These are phyloP conservation scores for Capsicum pubescens DNA, from an alignment of 257 asterid genomes.

Conservation along the genomic window DNA sequence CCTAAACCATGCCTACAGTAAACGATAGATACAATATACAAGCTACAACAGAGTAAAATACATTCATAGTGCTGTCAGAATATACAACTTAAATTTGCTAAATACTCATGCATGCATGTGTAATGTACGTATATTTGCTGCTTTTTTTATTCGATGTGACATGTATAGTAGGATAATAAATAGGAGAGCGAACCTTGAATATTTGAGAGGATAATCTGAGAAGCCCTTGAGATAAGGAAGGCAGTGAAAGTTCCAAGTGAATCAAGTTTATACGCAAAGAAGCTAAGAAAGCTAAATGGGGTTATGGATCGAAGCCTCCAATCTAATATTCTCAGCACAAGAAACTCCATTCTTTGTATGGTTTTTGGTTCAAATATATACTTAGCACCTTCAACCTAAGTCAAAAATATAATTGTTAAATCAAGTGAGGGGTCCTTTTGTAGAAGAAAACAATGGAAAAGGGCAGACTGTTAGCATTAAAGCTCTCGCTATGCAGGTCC, in stretches of 20 bases:
- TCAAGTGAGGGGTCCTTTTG: background rate
- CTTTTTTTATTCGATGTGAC: background rate
- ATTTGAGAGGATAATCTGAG: slow-evolving; percentile 63
- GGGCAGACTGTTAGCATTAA: too few relatives aligned
- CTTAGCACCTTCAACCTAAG: slow-evolving; percentile 83
- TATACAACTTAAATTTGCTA: too few relatives aligned
- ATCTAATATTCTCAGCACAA: slow-evolving; percentile 72
- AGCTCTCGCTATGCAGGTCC: too few relatives aligned
- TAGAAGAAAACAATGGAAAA: too few relatives aligned
- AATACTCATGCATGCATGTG: slow-evolving; percentile 28
- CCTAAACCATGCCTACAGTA: background rate
- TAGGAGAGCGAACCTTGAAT: slow-evolving; percentile 58
- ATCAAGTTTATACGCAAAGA: slow-evolving; percentile 80
- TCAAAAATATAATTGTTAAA: background rate
- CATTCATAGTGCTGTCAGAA: background rate
- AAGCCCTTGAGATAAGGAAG: slow-evolving; percentile 72
- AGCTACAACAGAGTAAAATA: background rate
- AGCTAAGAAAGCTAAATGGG: slow-evolving; percentile 74
- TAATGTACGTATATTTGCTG: background rate
- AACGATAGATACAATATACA: background rate
- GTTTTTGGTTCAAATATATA: slow-evolving; percentile 76
- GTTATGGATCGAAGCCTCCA: slow-evolving; percentile 90
- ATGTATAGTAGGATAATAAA: background rate
- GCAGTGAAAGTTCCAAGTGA: slow-evolving; percentile 65
- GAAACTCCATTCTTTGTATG: slow-evolving; percentile 83